Percentiles rank a stretch among this genome's conserved stretches.
Evolutionary conservation across 306 rosid genomes (phyloP).

Genomic region (Vachellia collinsii): DNA sequence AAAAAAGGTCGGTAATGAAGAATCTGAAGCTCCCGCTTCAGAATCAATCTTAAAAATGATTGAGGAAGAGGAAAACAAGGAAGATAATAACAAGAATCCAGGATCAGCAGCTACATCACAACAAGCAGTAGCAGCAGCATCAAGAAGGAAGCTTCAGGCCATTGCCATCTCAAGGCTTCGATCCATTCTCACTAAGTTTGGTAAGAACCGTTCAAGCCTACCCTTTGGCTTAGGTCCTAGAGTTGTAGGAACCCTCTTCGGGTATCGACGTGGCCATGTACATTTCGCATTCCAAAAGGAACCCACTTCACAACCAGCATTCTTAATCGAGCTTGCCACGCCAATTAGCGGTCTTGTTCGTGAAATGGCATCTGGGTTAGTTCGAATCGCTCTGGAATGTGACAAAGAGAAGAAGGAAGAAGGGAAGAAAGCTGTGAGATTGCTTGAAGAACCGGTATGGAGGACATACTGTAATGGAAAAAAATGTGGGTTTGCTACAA

Average conservation of each 20-base stretch:
- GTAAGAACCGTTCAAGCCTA: conserved; percentile 64
- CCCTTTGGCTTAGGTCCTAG: conserved; percentile 68
- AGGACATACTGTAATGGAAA: conserved; percentile 93
- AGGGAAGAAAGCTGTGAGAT: conserved; percentile 36
- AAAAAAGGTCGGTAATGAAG: conserved; percentile 83
- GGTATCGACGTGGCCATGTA: conserved; percentile 87
- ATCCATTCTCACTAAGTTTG: conserved; percentile 72
- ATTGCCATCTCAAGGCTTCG: conserved; percentile 76
- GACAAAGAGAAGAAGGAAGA: conserved; percentile 62
- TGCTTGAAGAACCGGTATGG: conserved; percentile 87
- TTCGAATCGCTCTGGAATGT: conserved; percentile 91
- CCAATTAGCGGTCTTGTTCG: conserved; percentile 87
- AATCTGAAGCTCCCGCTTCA: conserved; percentile 46
- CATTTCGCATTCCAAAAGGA: conserved; percentile 90
- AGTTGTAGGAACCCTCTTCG: conserved; percentile 91
- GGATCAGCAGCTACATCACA: conserved; percentile 33
- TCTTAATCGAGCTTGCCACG: conserved; percentile 87
- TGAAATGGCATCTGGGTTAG: conserved; percentile 99
- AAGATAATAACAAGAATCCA: conserved; percentile 27
- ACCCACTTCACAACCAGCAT: conserved; percentile 78
- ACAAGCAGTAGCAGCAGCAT: conserved; percentile 21
- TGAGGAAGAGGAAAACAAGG: conserved; percentile 40
- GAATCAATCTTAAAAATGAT: conserved; percentile 52
- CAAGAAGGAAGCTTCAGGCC: conserved; percentile 67
- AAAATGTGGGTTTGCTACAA: conserved; percentile 84